Evolutionary conservation across 257 asterid species (phyloP), one percentile per base, ranked within the genome.

Genomic region (Plantago elongata): DNA sequence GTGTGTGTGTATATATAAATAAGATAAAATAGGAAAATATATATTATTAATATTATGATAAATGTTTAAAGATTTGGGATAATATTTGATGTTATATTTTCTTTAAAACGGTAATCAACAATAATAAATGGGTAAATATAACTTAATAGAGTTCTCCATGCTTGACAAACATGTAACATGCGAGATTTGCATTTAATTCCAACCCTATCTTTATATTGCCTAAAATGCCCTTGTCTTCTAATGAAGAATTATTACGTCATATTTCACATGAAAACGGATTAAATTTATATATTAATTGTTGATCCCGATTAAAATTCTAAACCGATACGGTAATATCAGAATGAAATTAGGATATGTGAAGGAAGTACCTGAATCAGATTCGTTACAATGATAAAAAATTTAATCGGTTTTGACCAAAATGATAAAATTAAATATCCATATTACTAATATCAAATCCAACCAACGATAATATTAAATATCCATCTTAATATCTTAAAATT

Each of bases 151-250:
- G 63, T 62, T 58, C 67, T 4, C 18, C 55, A 57, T 22, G 27
- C 27, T 22, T 22, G 27, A 22, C 63, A 70, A 76, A 82, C 78
- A 85, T 81, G 94, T 88, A 88, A 88, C 91, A 85, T 88, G 94
- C 91, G 79, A 75, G 62, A 56, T 67, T 75, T 60, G 81, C 87
- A 83, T 79, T 85, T 8, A 68, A 83, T 64, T 69, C 68, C 72
- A 46, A 42, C 69, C 70, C 69, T 46, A 60, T 69, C 66, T 60
- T 61, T 49, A 60, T 62, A 52, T 62, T 67, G 62, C 74, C 81
- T 22, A 43, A 66, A 79, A 52, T 11, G 58, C 75, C 81, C 76
- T 64, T 51, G 49, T 38, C 60, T 67, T 72, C 59, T 43, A 60
- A 40, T 8, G 49, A 22, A 22, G 27, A 22, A 22, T 22, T 22